Evolutionary conservation across 2,329 filamentous ascomycete species (phyloP).

Genomic region (Colletotrichum eremochloae): DNA sequence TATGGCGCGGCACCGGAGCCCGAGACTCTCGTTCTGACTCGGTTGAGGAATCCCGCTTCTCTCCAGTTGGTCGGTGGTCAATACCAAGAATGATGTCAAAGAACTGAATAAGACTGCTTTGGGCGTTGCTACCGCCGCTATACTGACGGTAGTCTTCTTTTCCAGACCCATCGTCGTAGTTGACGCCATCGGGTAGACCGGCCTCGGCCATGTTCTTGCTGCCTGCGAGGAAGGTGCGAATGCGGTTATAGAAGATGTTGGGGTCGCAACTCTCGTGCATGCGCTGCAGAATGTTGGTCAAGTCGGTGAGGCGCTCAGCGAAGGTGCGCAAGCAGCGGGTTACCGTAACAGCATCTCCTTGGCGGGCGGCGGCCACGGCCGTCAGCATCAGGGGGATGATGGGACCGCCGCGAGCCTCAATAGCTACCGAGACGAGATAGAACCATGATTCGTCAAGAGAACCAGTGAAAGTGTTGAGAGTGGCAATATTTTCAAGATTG

Average conservation of each 20-base stretch:
- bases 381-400: constrained; percentile 90
- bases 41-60: constrained; percentile 65
- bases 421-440: constrained; percentile 94
- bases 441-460: constrained; percentile 99
- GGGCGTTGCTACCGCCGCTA: constrained; percentile 94
- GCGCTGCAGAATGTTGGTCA: constrained; percentile 81
- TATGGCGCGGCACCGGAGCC: constrained; percentile 68
- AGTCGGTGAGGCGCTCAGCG: constrained; percentile 88
- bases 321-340: constrained; percentile 83
- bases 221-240: constrained; percentile 94
- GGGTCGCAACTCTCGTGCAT: constrained; percentile 98
- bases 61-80: constrained; percentile 90
- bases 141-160: constrained; percentile 82
- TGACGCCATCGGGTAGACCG: constrained; percentile 86
- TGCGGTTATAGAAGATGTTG: constrained; percentile 93
- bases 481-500: constrained; percentile 87
- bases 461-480: constrained; percentile 91
- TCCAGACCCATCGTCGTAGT: constrained; percentile 86
- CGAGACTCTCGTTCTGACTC: constrained; percentile 61
- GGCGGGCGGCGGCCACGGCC: constrained; percentile 84
- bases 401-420: constrained; percentile 90
- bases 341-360: constrained; percentile 77
- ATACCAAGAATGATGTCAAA: constrained; percentile 94
- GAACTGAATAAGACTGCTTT: constrained; percentile 97
- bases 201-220: constrained; percentile 98